These are phyloP conservation scores for Colletotrichum graminicola DNA, from an alignment of 2,329 filamentous ascomycete genomes.

Conservation along the genomic window DNA sequence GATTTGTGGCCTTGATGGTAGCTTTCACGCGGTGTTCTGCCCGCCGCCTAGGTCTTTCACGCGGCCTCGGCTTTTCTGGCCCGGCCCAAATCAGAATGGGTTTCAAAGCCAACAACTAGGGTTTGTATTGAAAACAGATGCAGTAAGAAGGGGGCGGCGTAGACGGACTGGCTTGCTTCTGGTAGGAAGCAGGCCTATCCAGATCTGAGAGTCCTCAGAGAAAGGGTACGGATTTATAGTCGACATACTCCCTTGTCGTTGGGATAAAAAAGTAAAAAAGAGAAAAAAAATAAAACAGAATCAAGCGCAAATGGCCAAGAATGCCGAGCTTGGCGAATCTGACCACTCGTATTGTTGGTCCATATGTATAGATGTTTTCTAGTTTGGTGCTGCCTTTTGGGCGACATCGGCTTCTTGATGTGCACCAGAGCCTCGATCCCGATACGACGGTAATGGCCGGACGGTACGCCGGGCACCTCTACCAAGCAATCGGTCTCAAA, in stretches of 20 bases:
- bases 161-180: background rate
- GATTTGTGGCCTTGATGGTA: background rate
- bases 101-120: conserved; percentile 11
- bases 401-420: conserved; percentile 2
- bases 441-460: background rate
- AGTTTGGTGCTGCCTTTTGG: background rate
- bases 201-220: background rate
- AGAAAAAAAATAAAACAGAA: background rate
- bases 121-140: background rate
- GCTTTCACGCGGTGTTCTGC: conserved; percentile 2
- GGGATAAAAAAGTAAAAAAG: too few relatives aligned
- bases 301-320: conserved; percentile 6
- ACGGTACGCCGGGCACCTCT: background rate
- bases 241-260: too few relatives aligned
- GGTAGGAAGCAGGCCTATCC: background rate
- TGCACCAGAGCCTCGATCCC: conserved; percentile 8
- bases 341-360: background rate
- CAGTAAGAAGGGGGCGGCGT: background rate
- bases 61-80: background rate
- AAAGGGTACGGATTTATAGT: conserved; percentile 10
- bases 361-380: background rate
- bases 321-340: conserved; percentile 14
- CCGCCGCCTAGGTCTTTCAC: background rate
- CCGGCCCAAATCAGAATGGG: background rate
- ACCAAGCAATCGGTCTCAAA: background rate